These are phyloP conservation scores for Hysterangium stoloniferum DNA, from an alignment of 768 basidiomycete species.

Conservation along the genomic window DNA sequence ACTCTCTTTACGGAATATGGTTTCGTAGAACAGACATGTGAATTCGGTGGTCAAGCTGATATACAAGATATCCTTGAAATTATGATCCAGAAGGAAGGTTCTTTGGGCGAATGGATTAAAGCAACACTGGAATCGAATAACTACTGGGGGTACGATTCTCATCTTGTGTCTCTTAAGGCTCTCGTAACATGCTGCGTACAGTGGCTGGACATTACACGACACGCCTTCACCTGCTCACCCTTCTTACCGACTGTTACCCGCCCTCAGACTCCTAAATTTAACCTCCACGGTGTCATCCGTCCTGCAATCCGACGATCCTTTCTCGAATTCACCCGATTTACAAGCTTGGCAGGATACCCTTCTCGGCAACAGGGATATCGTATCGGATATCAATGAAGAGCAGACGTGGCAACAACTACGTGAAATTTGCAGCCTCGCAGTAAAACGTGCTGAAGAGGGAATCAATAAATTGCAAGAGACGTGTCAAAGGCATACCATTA, in stretches of 20 bases:
- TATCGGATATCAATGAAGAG: conserved; percentile 45
- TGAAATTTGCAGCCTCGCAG: conserved; percentile 32
- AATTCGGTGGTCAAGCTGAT: conserved; percentile 7
- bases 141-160: conserved; percentile 72
- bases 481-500: neutral
- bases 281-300: conserved; percentile 24
- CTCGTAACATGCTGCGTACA: conserved; percentile 22
- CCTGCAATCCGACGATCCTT: conserved; percentile 11
- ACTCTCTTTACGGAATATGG: conserved; percentile 87
- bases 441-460: conserved; percentile 24
- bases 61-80: conserved; percentile 31
- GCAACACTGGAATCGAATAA: conserved; percentile 48
- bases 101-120: conserved; percentile 40
- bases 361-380: conserved; percentile 33
- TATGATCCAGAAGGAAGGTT: conserved; percentile 38
- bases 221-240: conserved; percentile 57
- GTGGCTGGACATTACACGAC: conserved; percentile 74
- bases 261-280: conserved; percentile 59
- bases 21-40: conserved; percentile 41
- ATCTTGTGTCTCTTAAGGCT: neutral
- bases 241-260: conserved; percentile 70
- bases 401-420: conserved; percentile 37
- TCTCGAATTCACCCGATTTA: conserved; percentile 22
- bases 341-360: conserved; percentile 48
- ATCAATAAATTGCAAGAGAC: conserved; percentile 10